A percentile compares a stretch with the other conserved stretches of the same genome.
Evolutionary conservation across 768 basidiomycete species (phyloP).

Genomic region (Xerocomellus intermedius): DNA sequence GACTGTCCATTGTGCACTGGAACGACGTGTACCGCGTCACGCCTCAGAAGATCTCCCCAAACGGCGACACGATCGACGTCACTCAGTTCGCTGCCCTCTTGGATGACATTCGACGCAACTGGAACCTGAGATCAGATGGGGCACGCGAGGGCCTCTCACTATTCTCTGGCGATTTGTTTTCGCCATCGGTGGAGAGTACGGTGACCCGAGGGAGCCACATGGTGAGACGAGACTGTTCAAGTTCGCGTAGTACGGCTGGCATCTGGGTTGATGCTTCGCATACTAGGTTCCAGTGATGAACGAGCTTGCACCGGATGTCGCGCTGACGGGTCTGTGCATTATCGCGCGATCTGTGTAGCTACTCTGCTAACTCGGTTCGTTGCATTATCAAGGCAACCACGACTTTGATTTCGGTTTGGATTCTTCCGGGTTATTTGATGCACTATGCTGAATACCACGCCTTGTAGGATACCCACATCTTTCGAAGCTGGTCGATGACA

Average conservation of each 20-base stretch:
- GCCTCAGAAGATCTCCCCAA: slow-evolving; percentile 61
- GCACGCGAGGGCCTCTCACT: slow-evolving; percentile 70
- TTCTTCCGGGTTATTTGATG: background rate
- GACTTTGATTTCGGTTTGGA: slow-evolving; percentile 83
- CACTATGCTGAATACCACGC: background rate
- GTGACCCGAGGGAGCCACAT: slow-evolving; percentile 91
- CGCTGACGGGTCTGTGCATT: slow-evolving; percentile 66
- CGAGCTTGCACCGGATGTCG: slow-evolving; percentile 71
- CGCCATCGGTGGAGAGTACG: slow-evolving; percentile 82
- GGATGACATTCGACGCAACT: slow-evolving; percentile 56
- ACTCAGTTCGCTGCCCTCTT: slow-evolving; percentile 78
- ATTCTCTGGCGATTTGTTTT: slow-evolving; percentile 90
- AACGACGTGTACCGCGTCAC: slow-evolving; percentile 84
- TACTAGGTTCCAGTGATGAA: slow-evolving; percentile 90
- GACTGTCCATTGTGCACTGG: slow-evolving; percentile 59
- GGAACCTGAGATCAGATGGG: slow-evolving; percentile 49
- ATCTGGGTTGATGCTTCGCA: background rate
- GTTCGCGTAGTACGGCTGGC: background rate
- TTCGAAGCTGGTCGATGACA: slow-evolving; percentile 65
- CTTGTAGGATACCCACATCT: slow-evolving; percentile 59
- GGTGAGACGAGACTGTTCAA: slow-evolving; percentile 44
- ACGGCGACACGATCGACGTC: slow-evolving; percentile 71
- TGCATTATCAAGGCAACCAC: slow-evolving; percentile 65
- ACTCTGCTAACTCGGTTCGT: slow-evolving; percentile 6
- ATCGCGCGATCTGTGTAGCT: background rate